Evolutionary conservation across 306 rosid genomes (phyloP).

Genomic region (Quercus berberidifolia): DNA sequence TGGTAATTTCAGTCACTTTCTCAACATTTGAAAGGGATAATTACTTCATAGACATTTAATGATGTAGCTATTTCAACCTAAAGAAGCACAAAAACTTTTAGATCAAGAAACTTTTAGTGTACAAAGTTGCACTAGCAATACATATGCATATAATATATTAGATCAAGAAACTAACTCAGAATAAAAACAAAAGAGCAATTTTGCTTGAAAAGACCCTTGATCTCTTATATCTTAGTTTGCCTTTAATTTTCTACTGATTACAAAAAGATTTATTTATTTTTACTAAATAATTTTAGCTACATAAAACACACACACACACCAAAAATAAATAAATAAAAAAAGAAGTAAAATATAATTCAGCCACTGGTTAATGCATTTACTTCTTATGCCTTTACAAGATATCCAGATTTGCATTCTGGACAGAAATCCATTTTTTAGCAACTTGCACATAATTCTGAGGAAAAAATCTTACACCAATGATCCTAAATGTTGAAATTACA

Average conservation of each 20-base stretch:
- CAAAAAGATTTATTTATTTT: too few species aligned
- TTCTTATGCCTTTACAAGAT: not conserved
- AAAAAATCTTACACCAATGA: not conserved
- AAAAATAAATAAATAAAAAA: not conserved
- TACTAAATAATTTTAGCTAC: too few species aligned
- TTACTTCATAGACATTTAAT: not conserved
- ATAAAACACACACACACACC: too few species aligned
- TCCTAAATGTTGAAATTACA: not conserved
- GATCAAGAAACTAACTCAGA: too few species aligned
- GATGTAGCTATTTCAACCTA: not conserved
- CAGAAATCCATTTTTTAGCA: not conserved
- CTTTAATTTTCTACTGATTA: too few species aligned
- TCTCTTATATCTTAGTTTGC: too few species aligned
- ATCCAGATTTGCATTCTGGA: not conserved
- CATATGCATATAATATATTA: too few species aligned
- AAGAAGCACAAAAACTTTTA: not conserved
- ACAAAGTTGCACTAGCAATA: too few species aligned
- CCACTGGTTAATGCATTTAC: not conserved
- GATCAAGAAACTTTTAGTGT: too few species aligned
- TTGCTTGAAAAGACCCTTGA: too few species aligned
- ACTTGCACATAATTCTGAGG: not conserved
- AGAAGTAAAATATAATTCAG: not conserved
- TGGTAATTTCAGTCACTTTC: not conserved
- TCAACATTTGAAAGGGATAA: too few species aligned
- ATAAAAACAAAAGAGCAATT: too few species aligned